Base-by-base conservation (phyloP, 805 yeast genomes). In the Metschnikowia picachoensis region DNA sequence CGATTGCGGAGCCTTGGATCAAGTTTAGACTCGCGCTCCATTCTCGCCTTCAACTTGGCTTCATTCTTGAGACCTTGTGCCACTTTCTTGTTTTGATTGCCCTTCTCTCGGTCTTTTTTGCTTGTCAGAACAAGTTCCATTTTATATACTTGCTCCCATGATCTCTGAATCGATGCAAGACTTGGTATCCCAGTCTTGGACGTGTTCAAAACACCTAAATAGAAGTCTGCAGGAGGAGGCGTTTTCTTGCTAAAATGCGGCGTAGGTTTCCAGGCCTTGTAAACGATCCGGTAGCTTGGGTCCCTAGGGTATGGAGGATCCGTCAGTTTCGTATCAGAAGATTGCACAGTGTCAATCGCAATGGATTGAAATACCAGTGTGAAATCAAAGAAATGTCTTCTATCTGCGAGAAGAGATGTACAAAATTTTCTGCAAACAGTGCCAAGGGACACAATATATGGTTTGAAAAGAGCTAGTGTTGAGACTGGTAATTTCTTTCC, bases 261-360 rank as follows among this genome's bases (percentile, higher is more conserved):
- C 2, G 74, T 69, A 2, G 98, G 97, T 60, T 87, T 89, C 96
- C 97, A 91, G 3, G 87, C 86, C 56, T 85, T 74, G 56, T 72
- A 90, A 0, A 78, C 68, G 3, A 85, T 65, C 5, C 59, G 46
- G 33, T 61, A 64, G 2, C 48, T 37, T 8, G 48, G 46, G 30
- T 55, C 48, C 15, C 35, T 10, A 2, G 43, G 44, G 11, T 46
- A 43, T 0, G 44, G 44, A 7, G 43, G 46, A 15, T 30, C 37
- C 17, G 16, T 32, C n/a, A 15, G 1, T 10, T 31, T 51, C 50
- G 4, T 58, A 16, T 52, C 50, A 4, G 59, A 16, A 9, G 60
- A 57, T 11, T 25, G 9, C 12, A 14, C 13, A 29, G 41, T 14
- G n/a, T 57, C 50, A 14, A 66, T 38, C 10, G 52, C 44, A 17